Conservation (phyloP, 148 eudicot genomes). For the Dysphania ambrosioides region DNA sequence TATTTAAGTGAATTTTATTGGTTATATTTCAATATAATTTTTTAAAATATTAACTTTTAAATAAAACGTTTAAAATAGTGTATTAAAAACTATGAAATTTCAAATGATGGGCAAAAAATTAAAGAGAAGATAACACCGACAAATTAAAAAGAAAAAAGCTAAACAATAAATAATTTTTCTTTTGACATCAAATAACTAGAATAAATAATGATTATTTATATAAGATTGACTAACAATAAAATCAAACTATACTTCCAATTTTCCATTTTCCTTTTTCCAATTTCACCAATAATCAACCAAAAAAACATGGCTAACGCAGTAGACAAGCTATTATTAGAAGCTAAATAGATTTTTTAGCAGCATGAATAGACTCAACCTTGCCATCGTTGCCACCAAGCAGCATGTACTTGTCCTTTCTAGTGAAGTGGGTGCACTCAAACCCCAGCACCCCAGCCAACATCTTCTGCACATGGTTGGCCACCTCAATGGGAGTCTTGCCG, state of each 20-base stretch:
- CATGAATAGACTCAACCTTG: constrained; percentile 85
- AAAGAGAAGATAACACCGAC: no score
- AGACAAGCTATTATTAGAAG: background rate
- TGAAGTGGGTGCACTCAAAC: constrained; percentile 92
- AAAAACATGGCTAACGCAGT: background rate
- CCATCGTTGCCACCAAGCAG: constrained; percentile 95
- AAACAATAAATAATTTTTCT: background rate
- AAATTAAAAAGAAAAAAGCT: background rate
- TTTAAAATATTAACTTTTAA: no score
- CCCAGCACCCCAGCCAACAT: constrained; percentile 71
- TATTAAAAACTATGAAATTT: no score
- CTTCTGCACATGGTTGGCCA: constrained; percentile 95
- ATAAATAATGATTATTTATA: no score
- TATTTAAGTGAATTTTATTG: no score
- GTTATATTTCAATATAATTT: no score
- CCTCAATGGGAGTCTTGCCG: constrained; percentile 80
- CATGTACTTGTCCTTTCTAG: constrained; percentile 94
- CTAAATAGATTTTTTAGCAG: constrained; percentile 35
- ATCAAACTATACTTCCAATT: background rate
- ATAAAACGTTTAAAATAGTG: no score
- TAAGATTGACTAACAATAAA: background rate
- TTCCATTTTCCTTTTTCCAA: no score
- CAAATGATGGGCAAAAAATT: no score
- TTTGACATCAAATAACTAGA: no score
- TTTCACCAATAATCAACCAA: background rate